A percentile compares a stretch with the other conserved stretches of the same genome.
Conservation (phyloP, 345 rosid genomes). For the Gossypium stocksii region DNA sequence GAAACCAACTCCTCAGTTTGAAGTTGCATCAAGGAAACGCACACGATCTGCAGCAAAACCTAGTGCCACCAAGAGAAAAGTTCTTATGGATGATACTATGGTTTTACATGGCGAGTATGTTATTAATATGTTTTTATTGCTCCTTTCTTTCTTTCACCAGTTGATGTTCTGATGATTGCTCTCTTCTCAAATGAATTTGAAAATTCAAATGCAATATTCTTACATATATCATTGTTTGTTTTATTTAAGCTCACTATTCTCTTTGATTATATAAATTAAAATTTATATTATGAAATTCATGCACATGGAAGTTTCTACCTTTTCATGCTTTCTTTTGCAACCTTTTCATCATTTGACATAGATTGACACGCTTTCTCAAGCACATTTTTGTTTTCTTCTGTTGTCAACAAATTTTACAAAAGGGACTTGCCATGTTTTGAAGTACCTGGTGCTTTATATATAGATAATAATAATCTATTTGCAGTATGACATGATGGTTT, state of each 20-base stretch:
- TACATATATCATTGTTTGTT: not conserved
- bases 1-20: conserved; percentile 67
- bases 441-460: not conserved
- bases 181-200: not conserved
- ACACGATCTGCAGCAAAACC: conserved; percentile 49
- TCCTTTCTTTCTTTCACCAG: not conserved
- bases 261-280: not conserved
- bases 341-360: not conserved
- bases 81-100: conserved; percentile 87
- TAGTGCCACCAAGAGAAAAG: conserved; percentile 78
- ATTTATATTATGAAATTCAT: not conserved
- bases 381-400: conserved; percentile 7
- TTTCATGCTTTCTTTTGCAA: not conserved
- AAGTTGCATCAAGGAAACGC: conserved; percentile 62
- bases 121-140: conserved; percentile 7
- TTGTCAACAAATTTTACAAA: not conserved
- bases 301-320: not conserved
- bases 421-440: not conserved
- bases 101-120: conserved; percentile 99
- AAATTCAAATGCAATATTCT: not conserved
- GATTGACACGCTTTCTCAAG: not conserved
- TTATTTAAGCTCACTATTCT: not conserved
- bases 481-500: not conserved
- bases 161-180: not conserved
- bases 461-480: not conserved